A percentile compares a stretch with the other conserved stretches of the same genome.
Conservation (phyloP, 495 filamentous ascomycete genomes). For the Sabuloglossum arenarium region DNA sequence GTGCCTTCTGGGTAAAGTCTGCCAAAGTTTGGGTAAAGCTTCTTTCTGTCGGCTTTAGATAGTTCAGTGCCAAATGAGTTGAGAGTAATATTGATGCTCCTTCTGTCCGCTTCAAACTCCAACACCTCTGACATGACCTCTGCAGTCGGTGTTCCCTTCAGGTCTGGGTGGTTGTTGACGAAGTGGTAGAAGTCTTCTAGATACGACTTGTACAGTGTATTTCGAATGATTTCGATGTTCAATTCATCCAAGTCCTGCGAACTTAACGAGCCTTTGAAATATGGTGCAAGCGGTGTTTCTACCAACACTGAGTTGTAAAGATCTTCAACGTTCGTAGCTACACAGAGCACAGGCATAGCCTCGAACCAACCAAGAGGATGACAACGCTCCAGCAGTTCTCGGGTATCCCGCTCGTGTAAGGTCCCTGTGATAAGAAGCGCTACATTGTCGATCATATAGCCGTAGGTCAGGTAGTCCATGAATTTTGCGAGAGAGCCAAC, state of each 20-base stretch:
- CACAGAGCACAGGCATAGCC: constrained; percentile 92
- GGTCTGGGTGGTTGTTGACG: constrained; percentile 64
- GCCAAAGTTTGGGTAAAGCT: constrained; percentile 87
- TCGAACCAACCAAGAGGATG: constrained; percentile 98
- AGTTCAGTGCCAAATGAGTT: constrained; percentile 98
- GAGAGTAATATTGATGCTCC: constrained; percentile 96
- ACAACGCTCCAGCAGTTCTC: constrained; percentile 86
- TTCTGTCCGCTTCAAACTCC: constrained; percentile 87
- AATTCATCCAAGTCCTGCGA: constrained; percentile 95
- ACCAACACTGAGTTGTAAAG: constrained; percentile 95
- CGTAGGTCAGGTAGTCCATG: constrained; percentile 92
- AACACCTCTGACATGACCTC: constrained; percentile 91
- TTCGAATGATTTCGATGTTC: constrained; percentile 98
- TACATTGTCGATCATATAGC: constrained; percentile 99
- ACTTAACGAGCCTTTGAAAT: constrained; percentile 88
- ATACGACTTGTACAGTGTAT: constrained; percentile 99
- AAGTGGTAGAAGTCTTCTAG: constrained; percentile 93
- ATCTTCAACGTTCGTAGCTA: constrained; percentile 95
- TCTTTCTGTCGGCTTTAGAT: constrained; percentile 79
- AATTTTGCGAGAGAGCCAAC: constrained; percentile 81
- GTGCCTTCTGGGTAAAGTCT: constrained; percentile 84
- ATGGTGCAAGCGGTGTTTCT: constrained; percentile 85
- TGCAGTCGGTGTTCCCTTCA: constrained; percentile 70
- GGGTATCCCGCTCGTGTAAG: constrained; percentile 89
- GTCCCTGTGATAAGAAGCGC: constrained; percentile 96